Base-by-base conservation (phyloP, 2,329 filamentous ascomycete genomes). In the Penicillium sp. region DNA sequence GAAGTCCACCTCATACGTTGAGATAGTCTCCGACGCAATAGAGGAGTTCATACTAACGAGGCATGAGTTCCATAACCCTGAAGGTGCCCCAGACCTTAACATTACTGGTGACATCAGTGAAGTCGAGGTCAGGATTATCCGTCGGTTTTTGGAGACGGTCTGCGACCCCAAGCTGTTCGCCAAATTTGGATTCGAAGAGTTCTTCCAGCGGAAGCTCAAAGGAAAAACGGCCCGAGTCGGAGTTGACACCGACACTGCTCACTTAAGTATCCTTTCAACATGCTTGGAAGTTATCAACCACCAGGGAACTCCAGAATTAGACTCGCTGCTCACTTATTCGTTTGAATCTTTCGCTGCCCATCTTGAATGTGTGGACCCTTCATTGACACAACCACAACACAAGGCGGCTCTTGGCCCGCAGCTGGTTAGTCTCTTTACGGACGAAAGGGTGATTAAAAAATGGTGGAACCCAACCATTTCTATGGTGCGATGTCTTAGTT, bases 101-200 rank as follows among this genome's bases (percentile, higher is more conserved):
- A 21, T 32, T 19, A 55, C 37, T 17, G 51, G 54, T 1, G 46
- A 54, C 22, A 52, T 62, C 28, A 61, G 47, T 35, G 57, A 59
- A 15, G 26, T 43, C 2, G 60, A 62, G 28, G 55, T 64, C 19
- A 52, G 55, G 4, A 61, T 64, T 33, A 55, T 64, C 29, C 51
- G 51, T 9, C 51, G 60, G 32, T 61, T 63, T 43, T 38, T 63
- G 6, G 57, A 57, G n/a, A 59, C 53, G 3, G 56, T 63, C 6
- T 63, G 61, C 33, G 60, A 63, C 26, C 47, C 56, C 4, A 54
- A 54, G 1, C 28, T 63, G 22, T 63, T 62, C 44, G 43, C 46
- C 6, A 63, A 57, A 45, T 63, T 62, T 21, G 60, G 58, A 3
- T 62, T 63, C 19, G 61, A 63, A 17, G 57, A 58, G 5, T 63